Percentiles rank a stretch among this genome's conserved stretches.
phyloP scores from a whole-genome alignment of 139 green algal genomes.

The Pleodorina starrii region DNA sequence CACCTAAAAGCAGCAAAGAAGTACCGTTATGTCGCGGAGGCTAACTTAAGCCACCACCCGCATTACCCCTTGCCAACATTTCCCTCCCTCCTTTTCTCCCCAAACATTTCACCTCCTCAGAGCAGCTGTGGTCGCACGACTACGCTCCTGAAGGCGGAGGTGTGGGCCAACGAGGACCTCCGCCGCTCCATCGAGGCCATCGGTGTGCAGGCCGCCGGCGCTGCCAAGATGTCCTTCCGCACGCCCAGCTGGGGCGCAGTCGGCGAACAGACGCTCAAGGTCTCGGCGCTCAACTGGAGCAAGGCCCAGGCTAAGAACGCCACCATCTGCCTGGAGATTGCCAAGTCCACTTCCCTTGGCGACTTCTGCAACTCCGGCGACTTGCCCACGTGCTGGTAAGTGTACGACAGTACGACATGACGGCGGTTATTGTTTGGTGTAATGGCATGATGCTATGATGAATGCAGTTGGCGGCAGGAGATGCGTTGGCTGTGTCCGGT shows the following conservation, averaged over 20 bases:
- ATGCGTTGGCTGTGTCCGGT: too few species aligned
- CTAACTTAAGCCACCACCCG: too few species aligned
- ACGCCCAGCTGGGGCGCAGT: not conserved
- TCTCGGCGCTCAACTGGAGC: constrained; percentile 28
- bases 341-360: not conserved
- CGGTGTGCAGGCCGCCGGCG: not conserved
- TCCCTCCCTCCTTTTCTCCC: too few species aligned
- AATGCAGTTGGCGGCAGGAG: too few species aligned
- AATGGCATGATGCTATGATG: too few species aligned
- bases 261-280: constrained; percentile 25
- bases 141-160: not conserved
- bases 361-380: not conserved
- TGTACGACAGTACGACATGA: too few species aligned
- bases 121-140: not conserved
- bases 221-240: not conserved
- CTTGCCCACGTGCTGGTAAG: not conserved
- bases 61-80: too few species aligned
- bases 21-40: too few species aligned
- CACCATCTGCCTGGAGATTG: constrained; percentile 11
- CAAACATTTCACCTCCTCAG: too few species aligned
- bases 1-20: too few species aligned
- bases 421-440: too few species aligned
- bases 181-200: not conserved
- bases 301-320: not conserved
- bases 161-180: not conserved